Conservation (phyloP, 1,284 basidiomycete species). For the Trametes polyzona region DNA sequence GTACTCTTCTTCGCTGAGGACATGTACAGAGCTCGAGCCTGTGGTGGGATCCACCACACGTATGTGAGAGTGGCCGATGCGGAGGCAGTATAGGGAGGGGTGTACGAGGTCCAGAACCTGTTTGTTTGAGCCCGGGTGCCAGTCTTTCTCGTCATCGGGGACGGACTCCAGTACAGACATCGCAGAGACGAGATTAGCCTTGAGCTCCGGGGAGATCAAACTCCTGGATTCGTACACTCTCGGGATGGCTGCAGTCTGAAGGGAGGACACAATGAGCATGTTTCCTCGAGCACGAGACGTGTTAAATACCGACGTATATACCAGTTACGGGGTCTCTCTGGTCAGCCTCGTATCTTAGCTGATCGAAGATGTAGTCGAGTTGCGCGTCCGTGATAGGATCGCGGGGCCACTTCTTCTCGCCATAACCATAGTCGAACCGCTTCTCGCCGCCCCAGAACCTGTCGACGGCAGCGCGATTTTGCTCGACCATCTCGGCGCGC, state of each 20-base stretch:
- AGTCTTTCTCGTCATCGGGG: constrained; percentile 19
- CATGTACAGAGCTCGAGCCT: neutral
- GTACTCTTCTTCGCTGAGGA: neutral
- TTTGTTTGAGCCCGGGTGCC: constrained; percentile 25
- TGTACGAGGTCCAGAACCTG: constrained; percentile 25
- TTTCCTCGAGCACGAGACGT: too few species aligned
- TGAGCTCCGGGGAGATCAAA: neutral
- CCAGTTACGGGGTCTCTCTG: constrained; percentile 42
- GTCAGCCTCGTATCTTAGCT: constrained; percentile 48
- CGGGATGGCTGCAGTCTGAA: constrained; percentile 36
- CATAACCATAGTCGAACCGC: neutral
- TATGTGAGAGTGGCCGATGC: constrained; percentile 11
- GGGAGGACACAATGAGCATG: neutral
- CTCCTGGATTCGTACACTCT: constrained; percentile 44
- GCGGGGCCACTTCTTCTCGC: constrained; percentile 5
- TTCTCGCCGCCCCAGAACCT: constrained; percentile 5
- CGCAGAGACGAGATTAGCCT: neutral
- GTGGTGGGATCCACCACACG: neutral
- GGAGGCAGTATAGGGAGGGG: constrained; percentile 3
- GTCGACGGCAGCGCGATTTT: neutral
- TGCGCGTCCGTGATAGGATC: constrained; percentile 3
- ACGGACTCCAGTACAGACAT: constrained; percentile 11
- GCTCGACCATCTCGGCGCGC: constrained; percentile 21
- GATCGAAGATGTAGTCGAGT: constrained; percentile 48
- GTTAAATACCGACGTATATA: constrained; percentile 26